Base-by-base conservation (phyloP, 768 basidiomycete species). In the Naganishia friedmannii region DNA sequence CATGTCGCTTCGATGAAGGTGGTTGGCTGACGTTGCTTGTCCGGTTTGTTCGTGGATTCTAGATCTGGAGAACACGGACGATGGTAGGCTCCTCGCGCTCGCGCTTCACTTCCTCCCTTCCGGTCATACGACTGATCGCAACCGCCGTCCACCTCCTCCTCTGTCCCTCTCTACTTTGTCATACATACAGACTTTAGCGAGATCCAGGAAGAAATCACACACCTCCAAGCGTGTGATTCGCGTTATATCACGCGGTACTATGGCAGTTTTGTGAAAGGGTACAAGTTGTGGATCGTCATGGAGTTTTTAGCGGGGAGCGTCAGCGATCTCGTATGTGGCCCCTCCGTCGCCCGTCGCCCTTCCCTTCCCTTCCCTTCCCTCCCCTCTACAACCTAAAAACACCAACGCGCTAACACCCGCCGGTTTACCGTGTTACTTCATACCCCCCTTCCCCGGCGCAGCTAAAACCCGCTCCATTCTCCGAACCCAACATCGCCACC, bases 261-360 rank as follows among this genome's bases (percentile, higher is more conserved):
- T 77, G 94, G 93, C 54, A 93, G 92, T 57, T 99, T 99, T 81
- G 92, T 99, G 66, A 88, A 92, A 73, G 88, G 90, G 42, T 98
- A 95, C 85, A 95, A 97, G 82, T 85, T 99, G 28, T 99, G 96
- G 96, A 99, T 99, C 78, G 81, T 99, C 77, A 98, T 99, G 96
- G 96, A 99, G 82, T 99, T 92, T 82, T 89, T 98, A 66, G 93
- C 93, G 0, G 96, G 96, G 53, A 39, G 45, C 37, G 48, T 45
- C 8, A 53, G 37, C n/a, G 66, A 67, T 29, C 23, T 67, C n/a
- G 60, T 45, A 45, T 19, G 66, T 53, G n/a, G n/a, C n/a, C 39
- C 39, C 19, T 37, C 34, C 34, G 34, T n/a, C 34, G 34, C 34
- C 6, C 34, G 34, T 37, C 48, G 2, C 3, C 29, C 66, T 26